Base-by-base conservation (phyloP, 2,329 filamentous ascomycete genomes). In the Scleromitrula shiraiana region DNA sequence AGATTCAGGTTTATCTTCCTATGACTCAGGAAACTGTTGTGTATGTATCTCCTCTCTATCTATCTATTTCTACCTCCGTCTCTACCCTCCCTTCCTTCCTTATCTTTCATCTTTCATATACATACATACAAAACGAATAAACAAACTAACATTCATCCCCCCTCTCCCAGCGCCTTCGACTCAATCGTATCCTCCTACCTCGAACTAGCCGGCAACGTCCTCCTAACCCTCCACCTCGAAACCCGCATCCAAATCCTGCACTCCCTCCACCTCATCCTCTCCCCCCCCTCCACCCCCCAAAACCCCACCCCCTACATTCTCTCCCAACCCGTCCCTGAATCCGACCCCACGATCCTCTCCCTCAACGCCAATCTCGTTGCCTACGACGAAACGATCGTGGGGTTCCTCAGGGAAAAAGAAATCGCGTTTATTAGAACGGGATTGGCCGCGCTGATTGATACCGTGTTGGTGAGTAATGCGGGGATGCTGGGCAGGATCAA, bases 141-240 rank as follows among this genome's bases (percentile, higher is more conserved):
- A n/a, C n/a, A n/a, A n/a, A n/a, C n/a, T 26, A 8, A 39, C 26
- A 14, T n/a, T 12, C 30, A 19, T 5, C 14, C 15, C 7, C 6
- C 27, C 35, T 9, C 43, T 46, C 22, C 50, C 35, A 86, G 83
- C 58, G 81, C 82, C 15, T 97, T 98, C 64, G 93, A 98, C 65
- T 82, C 76, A 51, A 93, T 95, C 15, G 75, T 96, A 8, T 76
- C 82, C 19, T 90, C 87, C 2, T 93, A 91, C 65, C 83, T 87
- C 51, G 78, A 88, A 53, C 81, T 98, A 30, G 86, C 86, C 22
- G 76, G 77, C 15, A 88, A 82, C 2, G 82, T 90, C 35, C 77
- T 97, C 2, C 74, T 94, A 22, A 95, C 88, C 0, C 71, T 98
- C 3, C 90, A 97, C 63, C 79, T 94, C 65, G 89, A 96, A 65